phyloP scores from a whole-genome alignment of 148 eudicot species.

The Fagopyrum tataricum region DNA sequence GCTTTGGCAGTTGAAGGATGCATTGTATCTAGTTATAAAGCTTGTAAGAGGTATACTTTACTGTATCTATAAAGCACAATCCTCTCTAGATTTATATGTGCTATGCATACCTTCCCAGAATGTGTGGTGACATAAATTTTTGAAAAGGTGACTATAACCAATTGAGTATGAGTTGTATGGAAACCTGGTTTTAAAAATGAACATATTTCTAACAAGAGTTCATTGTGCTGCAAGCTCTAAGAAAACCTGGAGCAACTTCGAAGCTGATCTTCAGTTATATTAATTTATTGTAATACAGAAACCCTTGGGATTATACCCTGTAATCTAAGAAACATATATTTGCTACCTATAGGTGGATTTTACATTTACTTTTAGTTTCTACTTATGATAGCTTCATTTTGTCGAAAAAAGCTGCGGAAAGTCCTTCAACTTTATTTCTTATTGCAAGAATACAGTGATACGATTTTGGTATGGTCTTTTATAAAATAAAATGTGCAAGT shows the following conservation, averaged over 20 bases:
- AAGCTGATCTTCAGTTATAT: background rate
- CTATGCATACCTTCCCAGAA: background rate
- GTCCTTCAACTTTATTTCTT: background rate
- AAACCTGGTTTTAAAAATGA: background rate
- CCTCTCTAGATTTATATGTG: background rate
- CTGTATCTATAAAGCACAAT: background rate
- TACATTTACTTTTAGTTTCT: background rate
- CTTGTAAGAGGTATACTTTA: background rate
- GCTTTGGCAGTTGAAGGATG: background rate
- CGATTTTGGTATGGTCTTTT: background rate
- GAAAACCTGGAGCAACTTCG: background rate
- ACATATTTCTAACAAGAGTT: background rate
- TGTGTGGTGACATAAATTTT: background rate
- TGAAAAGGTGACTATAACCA: background rate
- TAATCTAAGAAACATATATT: background rate
- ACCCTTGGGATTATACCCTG: background rate
- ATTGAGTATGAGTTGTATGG: background rate
- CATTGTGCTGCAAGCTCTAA: background rate
- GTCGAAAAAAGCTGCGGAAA: background rate
- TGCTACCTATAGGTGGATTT: background rate
- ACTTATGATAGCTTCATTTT: background rate
- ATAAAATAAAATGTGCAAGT: background rate
- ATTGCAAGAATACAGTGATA: background rate
- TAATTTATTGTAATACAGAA: background rate
- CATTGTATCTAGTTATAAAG: background rate